Evolutionary conservation across 75 land plant species (phyloP).

Genomic region (Ceratopteris richardii): DNA sequence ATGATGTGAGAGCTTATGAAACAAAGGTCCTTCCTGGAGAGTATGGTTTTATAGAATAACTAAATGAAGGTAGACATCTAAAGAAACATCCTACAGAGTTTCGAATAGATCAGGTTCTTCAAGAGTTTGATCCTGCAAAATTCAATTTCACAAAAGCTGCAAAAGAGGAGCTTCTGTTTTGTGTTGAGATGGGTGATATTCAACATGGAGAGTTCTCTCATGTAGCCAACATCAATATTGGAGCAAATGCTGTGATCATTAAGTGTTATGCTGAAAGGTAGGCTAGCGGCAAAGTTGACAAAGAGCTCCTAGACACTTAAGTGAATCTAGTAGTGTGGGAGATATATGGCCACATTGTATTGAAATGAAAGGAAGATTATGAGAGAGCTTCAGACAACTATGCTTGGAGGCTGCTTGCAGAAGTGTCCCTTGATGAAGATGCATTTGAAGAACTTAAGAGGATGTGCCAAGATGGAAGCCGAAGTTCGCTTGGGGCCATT

Average conservation of each 20-base stretch:
- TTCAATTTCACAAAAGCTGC: conserved; percentile 38
- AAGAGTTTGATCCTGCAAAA: conserved; percentile 23
- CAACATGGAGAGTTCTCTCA: conserved; percentile 20
- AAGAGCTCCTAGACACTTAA: conserved; percentile 74
- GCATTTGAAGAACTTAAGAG: too few relatives aligned
- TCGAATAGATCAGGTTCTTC: conserved; percentile 32
- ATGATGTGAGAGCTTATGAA: conserved; percentile 61
- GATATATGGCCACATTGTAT: conserved; percentile 93
- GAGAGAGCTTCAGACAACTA: conserved; percentile 77
- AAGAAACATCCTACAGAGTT: conserved; percentile 31
- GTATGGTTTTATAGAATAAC: conserved; percentile 48
- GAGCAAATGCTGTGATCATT: conserved; percentile 25
- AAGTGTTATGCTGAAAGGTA: conserved; percentile 95
- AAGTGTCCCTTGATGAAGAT: conserved; percentile 75
- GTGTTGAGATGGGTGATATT: conserved; percentile 28
- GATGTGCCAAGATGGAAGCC: too few relatives aligned
- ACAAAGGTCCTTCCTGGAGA: conserved; percentile 52
- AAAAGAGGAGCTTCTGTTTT: conserved; percentile 46
- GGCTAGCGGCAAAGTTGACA: conserved; percentile 78
- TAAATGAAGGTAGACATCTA: conserved; percentile 42
- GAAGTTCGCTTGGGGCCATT: conserved; percentile 27
- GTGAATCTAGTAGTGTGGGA: conserved; percentile 97
- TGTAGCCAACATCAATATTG: conserved; percentile 16
- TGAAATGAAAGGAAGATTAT: conserved; percentile 68
- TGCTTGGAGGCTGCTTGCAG: conserved; percentile 87